Conservation (phyloP, 2,329 filamentous ascomycete genomes). For the Claviceps spartinae region DNA sequence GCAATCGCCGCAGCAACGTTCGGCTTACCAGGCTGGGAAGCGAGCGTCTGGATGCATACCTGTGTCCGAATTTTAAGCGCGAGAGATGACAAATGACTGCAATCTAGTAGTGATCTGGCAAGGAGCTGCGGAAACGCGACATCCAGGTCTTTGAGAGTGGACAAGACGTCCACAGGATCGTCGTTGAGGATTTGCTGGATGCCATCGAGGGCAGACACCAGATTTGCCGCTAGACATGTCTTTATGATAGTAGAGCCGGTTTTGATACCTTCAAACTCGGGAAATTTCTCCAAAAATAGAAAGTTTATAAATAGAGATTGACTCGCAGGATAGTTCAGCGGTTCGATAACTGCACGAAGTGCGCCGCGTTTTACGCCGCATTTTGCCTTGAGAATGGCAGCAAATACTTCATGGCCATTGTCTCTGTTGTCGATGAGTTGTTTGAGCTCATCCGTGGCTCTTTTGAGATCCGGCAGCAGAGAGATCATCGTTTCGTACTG, state of each 20-base stretch:
- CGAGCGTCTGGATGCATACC: constrained; percentile 18
- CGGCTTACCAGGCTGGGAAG: constrained; percentile 2
- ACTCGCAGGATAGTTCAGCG: neutral
- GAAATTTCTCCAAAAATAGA: constrained; percentile 4
- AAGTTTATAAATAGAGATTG: constrained; percentile 17
- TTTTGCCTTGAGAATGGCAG: neutral
- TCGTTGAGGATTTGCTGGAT: constrained; percentile 9
- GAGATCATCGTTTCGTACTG: neutral
- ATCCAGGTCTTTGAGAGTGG: constrained; percentile 20
- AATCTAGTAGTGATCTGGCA: constrained; percentile 6
- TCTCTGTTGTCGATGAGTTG: neutral
- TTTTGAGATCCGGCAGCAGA: constrained; percentile 1
- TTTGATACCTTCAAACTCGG: too few relatives aligned
- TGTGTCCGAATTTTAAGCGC: constrained; percentile 25
- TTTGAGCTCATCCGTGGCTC: constrained; percentile 4
- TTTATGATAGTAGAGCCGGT: neutral
- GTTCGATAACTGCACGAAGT: neutral
- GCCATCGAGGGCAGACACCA: constrained; percentile 20
- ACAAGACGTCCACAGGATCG: constrained; percentile 7
- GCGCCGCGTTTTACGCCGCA: neutral
- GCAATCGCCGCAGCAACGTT: constrained; percentile 13
- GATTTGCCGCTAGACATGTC: constrained; percentile 20
- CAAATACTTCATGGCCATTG: neutral
- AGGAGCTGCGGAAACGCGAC: constrained; percentile 18
- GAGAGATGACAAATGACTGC: constrained; percentile 10